Evolutionary conservation across 192 early-diverging fungal genomes (phyloP), one percentile per base, ranked within the genome.

Genomic region (Lobosporangium transversale): DNA sequence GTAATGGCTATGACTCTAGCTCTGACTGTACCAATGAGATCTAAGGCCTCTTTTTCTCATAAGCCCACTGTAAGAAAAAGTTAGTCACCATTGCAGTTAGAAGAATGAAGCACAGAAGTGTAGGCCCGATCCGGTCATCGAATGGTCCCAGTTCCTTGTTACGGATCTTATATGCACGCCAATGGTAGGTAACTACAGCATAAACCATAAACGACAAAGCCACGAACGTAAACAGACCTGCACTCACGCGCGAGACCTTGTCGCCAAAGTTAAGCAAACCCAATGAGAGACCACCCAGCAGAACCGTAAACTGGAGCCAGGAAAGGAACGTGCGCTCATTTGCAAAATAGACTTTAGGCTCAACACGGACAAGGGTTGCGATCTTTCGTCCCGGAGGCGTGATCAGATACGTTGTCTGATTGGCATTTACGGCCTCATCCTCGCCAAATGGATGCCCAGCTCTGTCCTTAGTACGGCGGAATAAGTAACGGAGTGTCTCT

Each of bases 241-340:
- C 89, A 23, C 89, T 86, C 58, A 93, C 89, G 27, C 83, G 80
- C n/a, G 87, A 86, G 2, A 91, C 76, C 21, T 84, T 79, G 80
- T 94, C 91, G 14, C 91, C 92, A 86, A 92, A 93, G 79, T 94
- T 94, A 7, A 94, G 80, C 61, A 94, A 60, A 0, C 91, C 90
- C 55, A 94, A 73, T 7, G 93, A 87, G 6, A 94, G 71, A 43
- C 84, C 90, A 8, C 89, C 89, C 35, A 94, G 75, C 56, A 93
- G 67, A 9, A 90, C 81, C 1, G 91, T 85, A 74, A 95, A 94
- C 71, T 91, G 89, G 35, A 95, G 80, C 94, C 94, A 97, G 18
- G 94, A 87, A 32, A 96, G 81, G 73, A 96, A 95, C 4, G 95
- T 97, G 30, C 95, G 88, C 73, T 97, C 95, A 68, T 97, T 97